phyloP scores from a whole-genome alignment of 257 asterid species.

The Solanum neorickii region DNA sequence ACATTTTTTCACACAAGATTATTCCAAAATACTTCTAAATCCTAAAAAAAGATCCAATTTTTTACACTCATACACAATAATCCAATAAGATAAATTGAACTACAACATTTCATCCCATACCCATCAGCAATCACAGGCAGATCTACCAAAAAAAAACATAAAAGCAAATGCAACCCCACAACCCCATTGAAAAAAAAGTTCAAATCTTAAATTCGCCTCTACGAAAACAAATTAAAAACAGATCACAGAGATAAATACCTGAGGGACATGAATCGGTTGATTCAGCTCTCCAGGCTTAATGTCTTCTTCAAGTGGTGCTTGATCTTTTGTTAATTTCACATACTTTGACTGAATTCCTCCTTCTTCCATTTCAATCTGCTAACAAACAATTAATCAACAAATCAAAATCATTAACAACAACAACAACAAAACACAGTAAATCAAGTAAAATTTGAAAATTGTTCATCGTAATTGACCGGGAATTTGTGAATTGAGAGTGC shows the following conservation, averaged over 20 bases:
- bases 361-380: constrained; percentile 41
- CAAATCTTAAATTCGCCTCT: not conserved
- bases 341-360: constrained; percentile 63
- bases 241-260: constrained; percentile 16
- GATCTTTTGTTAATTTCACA: constrained; percentile 83
- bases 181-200: not conserved
- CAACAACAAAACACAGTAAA: not conserved
- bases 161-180: not conserved
- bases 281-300: constrained; percentile 93
- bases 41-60: not conserved
- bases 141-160: not conserved
- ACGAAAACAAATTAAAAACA: not conserved
- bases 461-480: not conserved
- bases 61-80: not conserved
- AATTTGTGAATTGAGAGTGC: not conserved
- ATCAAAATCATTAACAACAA: not conserved
- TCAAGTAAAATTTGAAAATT: not conserved
- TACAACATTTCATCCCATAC: not conserved
- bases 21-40: not conserved
- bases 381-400: not conserved
- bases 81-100: not conserved
- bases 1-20: not conserved
- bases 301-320: constrained; percentile 55
- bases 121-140: not conserved
- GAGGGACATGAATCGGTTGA: constrained; percentile 93